Conservation (phyloP, 306 rosid species). For the Ormosia emarginata region DNA sequence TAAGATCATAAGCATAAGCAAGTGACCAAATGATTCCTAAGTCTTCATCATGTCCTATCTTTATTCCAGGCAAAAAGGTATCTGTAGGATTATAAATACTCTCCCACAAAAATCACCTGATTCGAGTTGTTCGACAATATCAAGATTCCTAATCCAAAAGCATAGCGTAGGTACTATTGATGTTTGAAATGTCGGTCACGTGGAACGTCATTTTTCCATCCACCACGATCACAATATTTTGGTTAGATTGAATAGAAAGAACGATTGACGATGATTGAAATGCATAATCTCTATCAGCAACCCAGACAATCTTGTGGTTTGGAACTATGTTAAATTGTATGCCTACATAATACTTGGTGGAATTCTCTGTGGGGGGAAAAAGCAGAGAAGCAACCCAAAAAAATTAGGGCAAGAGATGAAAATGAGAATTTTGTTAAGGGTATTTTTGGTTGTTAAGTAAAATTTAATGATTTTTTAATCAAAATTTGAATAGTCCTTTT, state of each 20-base stretch:
- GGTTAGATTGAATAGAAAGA: not conserved
- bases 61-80: constrained; percentile 23
- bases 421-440: too few relatives aligned
- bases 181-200: not conserved
- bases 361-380: not conserved
- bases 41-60: not conserved
- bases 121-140: not conserved
- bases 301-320: constrained; percentile 15
- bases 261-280: not conserved
- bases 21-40: not conserved
- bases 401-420: too few relatives aligned
- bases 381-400: not conserved
- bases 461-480: too few relatives aligned
- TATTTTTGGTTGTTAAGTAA: too few relatives aligned
- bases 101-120: constrained; percentile 15
- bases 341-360: constrained; percentile 22
- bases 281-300: not conserved
- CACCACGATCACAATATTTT: not conserved
- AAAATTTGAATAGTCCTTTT: too few relatives aligned
- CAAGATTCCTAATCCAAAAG: constrained; percentile 31
- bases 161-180: not conserved
- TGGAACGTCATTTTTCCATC: not conserved
- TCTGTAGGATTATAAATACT: constrained; percentile 8
- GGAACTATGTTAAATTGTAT: not conserved
- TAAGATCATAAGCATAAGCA: too few relatives aligned